Percentiles rank a stretch among this genome's conserved stretches.
Evolutionary conservation across 2,329 filamentous ascomycete species (phyloP).

Genomic region (Pyrenophora teres): DNA sequence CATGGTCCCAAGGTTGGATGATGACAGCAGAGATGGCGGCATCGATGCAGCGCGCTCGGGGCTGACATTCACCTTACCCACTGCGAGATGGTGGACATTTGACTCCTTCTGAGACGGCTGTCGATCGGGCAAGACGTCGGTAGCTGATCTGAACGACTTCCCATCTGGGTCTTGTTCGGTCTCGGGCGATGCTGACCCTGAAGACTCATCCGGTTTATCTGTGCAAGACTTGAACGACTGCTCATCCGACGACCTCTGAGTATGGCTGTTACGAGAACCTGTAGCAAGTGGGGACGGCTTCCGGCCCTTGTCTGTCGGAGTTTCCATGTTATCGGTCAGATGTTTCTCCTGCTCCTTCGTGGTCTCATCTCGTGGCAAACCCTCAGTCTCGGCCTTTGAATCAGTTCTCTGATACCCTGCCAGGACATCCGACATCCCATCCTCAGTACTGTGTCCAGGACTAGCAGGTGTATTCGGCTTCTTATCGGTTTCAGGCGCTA

Average conservation of each 20-base stretch:
- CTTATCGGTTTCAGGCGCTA: conserved; percentile 6
- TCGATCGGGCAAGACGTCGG: conserved; percentile 14
- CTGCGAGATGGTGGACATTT: conserved; percentile 32
- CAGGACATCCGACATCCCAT: conserved; percentile 41
- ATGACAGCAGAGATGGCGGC: conserved; percentile 20
- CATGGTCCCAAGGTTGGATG: conserved; percentile 4
- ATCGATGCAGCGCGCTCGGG: conserved; percentile 27
- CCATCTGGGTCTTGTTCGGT: conserved; percentile 6
- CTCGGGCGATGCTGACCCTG: neutral
- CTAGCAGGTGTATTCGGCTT: conserved; percentile 8
- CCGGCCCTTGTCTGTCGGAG: neutral
- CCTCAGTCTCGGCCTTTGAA: conserved; percentile 22
- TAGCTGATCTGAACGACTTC: conserved; percentile 21
- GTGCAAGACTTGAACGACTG: conserved; percentile 44
- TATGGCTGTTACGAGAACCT: conserved; percentile 24
- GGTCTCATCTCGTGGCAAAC: neutral
- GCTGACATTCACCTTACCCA: conserved; percentile 23
- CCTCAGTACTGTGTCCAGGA: conserved; percentile 29
- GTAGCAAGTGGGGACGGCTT: conserved; percentile 1
- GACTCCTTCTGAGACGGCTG: conserved; percentile 22
- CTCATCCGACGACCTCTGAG: conserved; percentile 38
- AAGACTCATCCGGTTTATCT: conserved; percentile 20
- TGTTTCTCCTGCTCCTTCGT: neutral
- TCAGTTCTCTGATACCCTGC: conserved; percentile 39
- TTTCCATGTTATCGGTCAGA: conserved; percentile 13